phyloP scores from a whole-genome alignment of 495 filamentous ascomycete species.

The Podospora sp. region DNA sequence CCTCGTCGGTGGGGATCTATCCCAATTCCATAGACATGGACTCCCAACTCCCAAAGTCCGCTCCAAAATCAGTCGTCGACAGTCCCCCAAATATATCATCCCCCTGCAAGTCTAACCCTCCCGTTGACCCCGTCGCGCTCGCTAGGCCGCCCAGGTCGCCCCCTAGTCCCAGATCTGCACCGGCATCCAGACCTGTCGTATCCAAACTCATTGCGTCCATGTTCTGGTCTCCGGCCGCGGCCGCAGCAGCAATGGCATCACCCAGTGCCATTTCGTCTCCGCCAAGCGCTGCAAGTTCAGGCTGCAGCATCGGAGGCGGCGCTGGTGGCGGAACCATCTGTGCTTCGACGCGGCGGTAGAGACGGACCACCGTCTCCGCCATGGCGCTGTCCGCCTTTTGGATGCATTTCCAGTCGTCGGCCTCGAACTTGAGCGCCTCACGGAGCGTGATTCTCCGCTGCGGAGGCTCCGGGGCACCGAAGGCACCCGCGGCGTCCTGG shows the following conservation, averaged over 20 bases:
- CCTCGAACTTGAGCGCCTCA: slow-evolving; percentile 68
- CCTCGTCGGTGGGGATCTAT: background rate
- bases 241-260: slow-evolving; percentile 37
- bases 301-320: slow-evolving; percentile 30
- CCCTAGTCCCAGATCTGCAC: slow-evolving; percentile 23
- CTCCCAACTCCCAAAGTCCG: slow-evolving; percentile 32
- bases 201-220: slow-evolving; percentile 38
- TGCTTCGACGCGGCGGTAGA: slow-evolving; percentile 74
- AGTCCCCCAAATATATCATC: slow-evolving; percentile 45
- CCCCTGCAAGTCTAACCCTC: slow-evolving; percentile 37
- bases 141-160: slow-evolving; percentile 20
- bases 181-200: slow-evolving; percentile 28
- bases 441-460: slow-evolving; percentile 55
- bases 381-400: slow-evolving; percentile 61
- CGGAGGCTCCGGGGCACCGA: slow-evolving; percentile 24
- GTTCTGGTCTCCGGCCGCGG: slow-evolving; percentile 3
- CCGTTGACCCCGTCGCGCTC: slow-evolving; percentile 25
- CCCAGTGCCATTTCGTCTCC: slow-evolving; percentile 31
- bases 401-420: slow-evolving; percentile 63
- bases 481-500: slow-evolving; percentile 21
- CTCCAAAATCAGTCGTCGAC: slow-evolving; percentile 26
- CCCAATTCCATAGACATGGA: slow-evolving; percentile 15
- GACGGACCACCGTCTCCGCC: slow-evolving; percentile 73
- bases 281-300: slow-evolving; percentile 31
- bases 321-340: slow-evolving; percentile 45